Percentiles rank a stretch among this genome's conserved stretches.
phyloP scores from a whole-genome alignment of 345 rosid species.

The Draba incana region DNA sequence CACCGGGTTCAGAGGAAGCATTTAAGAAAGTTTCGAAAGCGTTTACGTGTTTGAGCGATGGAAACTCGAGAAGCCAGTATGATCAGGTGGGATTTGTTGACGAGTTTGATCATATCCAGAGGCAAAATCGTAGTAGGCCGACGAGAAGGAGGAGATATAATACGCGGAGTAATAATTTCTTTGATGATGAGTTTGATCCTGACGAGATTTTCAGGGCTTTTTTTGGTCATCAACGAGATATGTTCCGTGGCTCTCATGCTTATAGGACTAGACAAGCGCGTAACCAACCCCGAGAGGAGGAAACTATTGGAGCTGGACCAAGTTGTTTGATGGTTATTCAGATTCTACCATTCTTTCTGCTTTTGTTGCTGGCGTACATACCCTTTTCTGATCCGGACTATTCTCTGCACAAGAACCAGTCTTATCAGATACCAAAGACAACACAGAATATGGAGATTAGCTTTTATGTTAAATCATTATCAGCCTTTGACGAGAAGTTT shows the following conservation, averaged over 20 bases:
- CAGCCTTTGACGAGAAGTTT: constrained; percentile 65
- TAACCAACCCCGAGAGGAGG: constrained; percentile 51
- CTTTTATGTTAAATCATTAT: constrained; percentile 69
- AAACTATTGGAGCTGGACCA: constrained; percentile 51
- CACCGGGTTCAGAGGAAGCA: constrained; percentile 90
- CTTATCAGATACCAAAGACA: constrained; percentile 65
- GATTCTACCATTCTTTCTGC: constrained; percentile 69
- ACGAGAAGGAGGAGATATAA: constrained; percentile 55
- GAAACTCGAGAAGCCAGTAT: constrained; percentile 67
- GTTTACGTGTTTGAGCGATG: constrained; percentile 78
- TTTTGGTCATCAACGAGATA: constrained; percentile 59
- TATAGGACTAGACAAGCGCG: constrained; percentile 55
- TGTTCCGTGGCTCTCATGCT: constrained; percentile 52
- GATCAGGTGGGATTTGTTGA: constrained; percentile 73
- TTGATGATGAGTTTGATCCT: constrained; percentile 69
- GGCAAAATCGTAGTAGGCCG: constrained; percentile 50
- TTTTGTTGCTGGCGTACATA: constrained; percentile 72
- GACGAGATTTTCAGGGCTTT: constrained; percentile 81
- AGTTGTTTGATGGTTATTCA: constrained; percentile 63
- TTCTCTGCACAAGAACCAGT: constrained; percentile 61
- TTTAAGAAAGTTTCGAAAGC: constrained; percentile 81
- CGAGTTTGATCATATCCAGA: constrained; percentile 59
- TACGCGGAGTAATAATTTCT: constrained; percentile 43
- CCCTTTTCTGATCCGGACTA: constrained; percentile 80
- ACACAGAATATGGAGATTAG: constrained; percentile 72